These are phyloP conservation scores for Reticulomyxa filosa DNA, from an alignment of 78 protist species.

Conservation along the genomic window DNA sequence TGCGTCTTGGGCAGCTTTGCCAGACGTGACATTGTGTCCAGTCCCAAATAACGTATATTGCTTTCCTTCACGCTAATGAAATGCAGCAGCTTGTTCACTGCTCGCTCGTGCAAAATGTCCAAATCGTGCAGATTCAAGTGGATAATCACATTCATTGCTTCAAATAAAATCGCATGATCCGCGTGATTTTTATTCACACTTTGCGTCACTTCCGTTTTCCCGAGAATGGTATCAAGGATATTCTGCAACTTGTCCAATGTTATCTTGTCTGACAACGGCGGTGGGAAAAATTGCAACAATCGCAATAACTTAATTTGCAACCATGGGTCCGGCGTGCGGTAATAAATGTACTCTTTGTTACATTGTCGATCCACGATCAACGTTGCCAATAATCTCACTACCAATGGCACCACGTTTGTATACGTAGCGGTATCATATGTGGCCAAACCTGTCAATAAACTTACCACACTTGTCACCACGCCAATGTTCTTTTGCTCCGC, in stretches of 20 bases:
- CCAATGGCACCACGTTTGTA: not conserved
- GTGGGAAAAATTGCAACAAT: not conserved
- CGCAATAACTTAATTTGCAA: not conserved
- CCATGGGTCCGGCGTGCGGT: not conserved
- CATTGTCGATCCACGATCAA: not conserved
- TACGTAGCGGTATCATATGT: not conserved
- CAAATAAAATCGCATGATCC: not conserved
- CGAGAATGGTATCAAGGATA: conserved; percentile 36
- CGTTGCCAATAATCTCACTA: not conserved
- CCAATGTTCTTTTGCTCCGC: too few relatives aligned
- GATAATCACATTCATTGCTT: conserved; percentile 44
- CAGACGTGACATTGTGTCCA: conserved; percentile 39
- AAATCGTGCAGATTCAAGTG: conserved; percentile 27
- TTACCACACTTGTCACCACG: too few relatives aligned
- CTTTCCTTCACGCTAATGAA: conserved; percentile 63
- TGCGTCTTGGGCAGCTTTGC: not conserved
- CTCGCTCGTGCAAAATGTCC: not conserved
- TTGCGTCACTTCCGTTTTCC: conserved; percentile 29
- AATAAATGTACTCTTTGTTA: conserved; percentile 20
- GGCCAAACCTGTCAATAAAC: too few relatives aligned
- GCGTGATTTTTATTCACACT: not conserved
- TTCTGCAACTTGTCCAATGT: not conserved
- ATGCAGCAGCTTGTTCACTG: conserved; percentile 34
- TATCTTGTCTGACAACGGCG: too few relatives aligned
- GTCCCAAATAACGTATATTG: conserved; percentile 68